phyloP scores from a whole-genome alignment of 345 rosid species.

The Citrus sinensis region DVS_A1.0 CM039167.1:28740501-28741000 shows the following conservation, averaged over 20 bases:
- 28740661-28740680: slow-evolving; percentile 11
- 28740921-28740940: too few relatives aligned
- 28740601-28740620: slow-evolving; percentile 3
- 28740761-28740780: neutral
- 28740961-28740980: too few relatives aligned
- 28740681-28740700: neutral
- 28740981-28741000: neutral
- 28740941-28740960: too few relatives aligned
- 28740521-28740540: slow-evolving; percentile 13
- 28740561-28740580: rapidly evolving
- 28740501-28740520: neutral
- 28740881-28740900: slow-evolving; percentile 11
- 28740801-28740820: neutral
- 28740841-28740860: neutral
- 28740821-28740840: neutral
- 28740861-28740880: neutral
- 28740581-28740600: neutral
- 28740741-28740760: neutral
- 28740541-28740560: slow-evolving; percentile 14
- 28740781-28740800: neutral
- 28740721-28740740: neutral
- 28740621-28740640: slow-evolving; percentile 4
- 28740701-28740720: neutral
- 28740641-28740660: too few relatives aligned
- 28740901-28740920: neutral